phyloP scores from a whole-genome alignment of 2,329 filamentous ascomycete genomes.

The Ascochyta viciae-villosae region DNA sequence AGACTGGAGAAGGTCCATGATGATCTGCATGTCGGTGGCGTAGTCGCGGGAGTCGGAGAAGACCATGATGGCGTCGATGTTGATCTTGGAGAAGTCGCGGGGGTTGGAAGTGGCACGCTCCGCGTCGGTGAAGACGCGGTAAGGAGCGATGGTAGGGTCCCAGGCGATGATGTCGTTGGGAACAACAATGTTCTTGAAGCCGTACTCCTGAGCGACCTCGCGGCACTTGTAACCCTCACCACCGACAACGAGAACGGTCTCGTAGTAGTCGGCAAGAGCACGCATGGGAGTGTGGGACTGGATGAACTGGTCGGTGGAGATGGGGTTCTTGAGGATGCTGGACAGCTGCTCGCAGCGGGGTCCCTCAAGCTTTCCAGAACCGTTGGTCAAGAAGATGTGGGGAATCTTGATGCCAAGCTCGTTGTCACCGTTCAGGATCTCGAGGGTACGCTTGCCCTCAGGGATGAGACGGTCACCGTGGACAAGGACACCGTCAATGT shows the following conservation, averaged over 20 bases:
- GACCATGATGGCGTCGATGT: constrained; percentile 77
- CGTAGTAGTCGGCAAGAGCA: constrained; percentile 77
- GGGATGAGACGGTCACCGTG: constrained; percentile 75
- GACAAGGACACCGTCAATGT: constrained; percentile 77
- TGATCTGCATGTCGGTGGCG: constrained; percentile 77
- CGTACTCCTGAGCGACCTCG: constrained; percentile 75
- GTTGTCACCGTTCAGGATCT: constrained; percentile 77
- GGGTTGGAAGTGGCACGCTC: constrained; percentile 72
- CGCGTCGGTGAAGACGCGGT: constrained; percentile 70
- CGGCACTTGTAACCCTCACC: constrained; percentile 78
- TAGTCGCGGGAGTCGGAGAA: constrained; percentile 79
- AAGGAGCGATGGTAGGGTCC: constrained; percentile 72
- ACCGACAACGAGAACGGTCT: constrained; percentile 76
- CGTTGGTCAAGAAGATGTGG: constrained; percentile 78
- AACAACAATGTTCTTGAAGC: constrained; percentile 75
- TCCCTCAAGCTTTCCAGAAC: constrained; percentile 73
- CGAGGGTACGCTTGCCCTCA: constrained; percentile 69
- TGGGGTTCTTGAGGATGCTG: constrained; percentile 69
- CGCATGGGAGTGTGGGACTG: constrained; percentile 81
- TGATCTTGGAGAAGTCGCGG: constrained; percentile 73
- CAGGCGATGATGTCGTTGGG: constrained; percentile 77
- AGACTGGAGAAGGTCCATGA: constrained; percentile 73
- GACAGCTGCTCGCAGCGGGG: constrained; percentile 71
- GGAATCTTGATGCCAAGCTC: constrained; percentile 80
- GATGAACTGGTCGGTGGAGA: constrained; percentile 77